A percentile compares a stretch with the other conserved stretches of the same genome.
These are phyloP conservation scores for Niebla homalea DNA, from an alignment of 495 filamentous ascomycete genomes.

Conservation along the genomic window DNA sequence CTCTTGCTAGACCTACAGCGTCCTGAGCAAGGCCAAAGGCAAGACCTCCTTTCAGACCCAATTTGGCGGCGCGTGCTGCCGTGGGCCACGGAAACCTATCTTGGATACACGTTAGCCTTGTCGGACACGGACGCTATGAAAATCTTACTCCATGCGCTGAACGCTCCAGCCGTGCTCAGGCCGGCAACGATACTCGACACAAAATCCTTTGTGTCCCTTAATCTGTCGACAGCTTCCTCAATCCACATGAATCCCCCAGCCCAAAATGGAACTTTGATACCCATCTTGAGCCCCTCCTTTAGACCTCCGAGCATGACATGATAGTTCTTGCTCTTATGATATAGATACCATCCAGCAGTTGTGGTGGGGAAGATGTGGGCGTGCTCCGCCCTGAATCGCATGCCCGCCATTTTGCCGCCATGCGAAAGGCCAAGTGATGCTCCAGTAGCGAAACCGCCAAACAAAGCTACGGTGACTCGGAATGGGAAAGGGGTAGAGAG, in stretches of 20 bases:
- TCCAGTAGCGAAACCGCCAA: slow-evolving; percentile 50
- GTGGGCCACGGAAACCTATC: slow-evolving; percentile 72
- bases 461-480: slow-evolving; percentile 49
- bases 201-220: slow-evolving; percentile 54
- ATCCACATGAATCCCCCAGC: slow-evolving; percentile 54
- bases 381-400: slow-evolving; percentile 88
- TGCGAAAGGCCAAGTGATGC: slow-evolving; percentile 55
- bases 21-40: slow-evolving; percentile 75
- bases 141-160: slow-evolving; percentile 66
- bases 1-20: slow-evolving; percentile 44
- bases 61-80: slow-evolving; percentile 70
- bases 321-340: slow-evolving; percentile 97
- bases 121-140: slow-evolving; percentile 11
- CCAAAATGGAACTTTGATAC: slow-evolving; percentile 53
- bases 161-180: slow-evolving; percentile 66
- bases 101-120: slow-evolving; percentile 20
- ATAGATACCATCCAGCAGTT: slow-evolving; percentile 86
- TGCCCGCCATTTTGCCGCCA: slow-evolving; percentile 55
- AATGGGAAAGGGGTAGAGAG: slow-evolving; percentile 48
- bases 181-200: slow-evolving; percentile 67
- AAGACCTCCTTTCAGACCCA: slow-evolving; percentile 64
- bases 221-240: slow-evolving; percentile 73
- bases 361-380: slow-evolving; percentile 75
- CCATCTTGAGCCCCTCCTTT: slow-evolving; percentile 65
- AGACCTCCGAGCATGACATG: slow-evolving; percentile 58